A percentile compares a stretch with the other conserved stretches of the same genome.
These are phyloP conservation scores for Linum lewisii DNA, from an alignment of 345 rosid genomes.

Conservation along the genomic window DNA sequence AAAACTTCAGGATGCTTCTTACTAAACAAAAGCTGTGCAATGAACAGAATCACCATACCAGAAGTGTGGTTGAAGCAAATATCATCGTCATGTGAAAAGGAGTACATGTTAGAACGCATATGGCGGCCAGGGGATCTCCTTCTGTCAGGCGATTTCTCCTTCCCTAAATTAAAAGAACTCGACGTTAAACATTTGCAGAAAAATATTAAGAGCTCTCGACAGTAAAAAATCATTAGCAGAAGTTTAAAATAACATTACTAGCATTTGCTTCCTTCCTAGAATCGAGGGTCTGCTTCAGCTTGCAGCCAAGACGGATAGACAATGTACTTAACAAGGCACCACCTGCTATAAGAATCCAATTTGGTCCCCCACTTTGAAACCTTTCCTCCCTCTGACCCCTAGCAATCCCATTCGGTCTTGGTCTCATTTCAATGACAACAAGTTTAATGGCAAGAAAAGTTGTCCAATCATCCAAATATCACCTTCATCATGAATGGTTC, in stretches of 20 bases:
- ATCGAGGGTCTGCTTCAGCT: conserved; percentile 66
- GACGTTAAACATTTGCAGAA: conserved; percentile 6
- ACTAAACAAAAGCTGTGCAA: neutral
- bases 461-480: conserved; percentile 37
- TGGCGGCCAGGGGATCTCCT: conserved; percentile 36
- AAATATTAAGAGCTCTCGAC: conserved; percentile 5
- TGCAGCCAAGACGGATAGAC: conserved; percentile 83
- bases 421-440: conserved; percentile 48
- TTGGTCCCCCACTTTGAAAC: conserved; percentile 53
- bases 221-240: conserved; percentile 2
- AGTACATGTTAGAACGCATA: conserved; percentile 38
- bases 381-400: conserved; percentile 41
- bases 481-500: conserved; percentile 31
- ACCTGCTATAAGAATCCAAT: conserved; percentile 88
- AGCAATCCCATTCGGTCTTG: conserved; percentile 33
- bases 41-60: conserved; percentile 25
- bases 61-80: conserved; percentile 47
- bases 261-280: conserved; percentile 40
- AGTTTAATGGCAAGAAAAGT: conserved; percentile 13
- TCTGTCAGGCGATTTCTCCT: conserved; percentile 28
- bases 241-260: conserved; percentile 34
- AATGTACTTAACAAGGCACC: conserved; percentile 91
- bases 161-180: conserved; percentile 31
- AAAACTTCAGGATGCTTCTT: too few relatives aligned
- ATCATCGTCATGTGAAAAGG: conserved; percentile 41